phyloP scores from a whole-genome alignment of 169 alveolate species.

The Eimeria falciformis region DNA sequence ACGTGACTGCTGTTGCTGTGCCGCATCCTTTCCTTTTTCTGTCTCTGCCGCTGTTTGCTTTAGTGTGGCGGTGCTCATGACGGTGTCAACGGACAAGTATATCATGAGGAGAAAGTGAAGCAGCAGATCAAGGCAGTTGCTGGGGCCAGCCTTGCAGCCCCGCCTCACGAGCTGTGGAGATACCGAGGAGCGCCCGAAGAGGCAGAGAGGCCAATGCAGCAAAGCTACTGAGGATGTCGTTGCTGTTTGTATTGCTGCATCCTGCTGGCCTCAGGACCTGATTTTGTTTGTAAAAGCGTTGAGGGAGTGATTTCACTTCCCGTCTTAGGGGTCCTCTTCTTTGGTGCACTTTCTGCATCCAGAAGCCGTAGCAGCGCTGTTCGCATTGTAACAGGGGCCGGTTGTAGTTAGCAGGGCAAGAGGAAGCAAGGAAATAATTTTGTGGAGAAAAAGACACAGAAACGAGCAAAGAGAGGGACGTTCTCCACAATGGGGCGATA shows the following conservation, averaged over 20 bases:
- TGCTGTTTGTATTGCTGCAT: not conserved
- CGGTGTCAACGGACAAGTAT: not conserved
- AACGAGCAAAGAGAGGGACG: not conserved
- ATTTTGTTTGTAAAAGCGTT: not conserved
- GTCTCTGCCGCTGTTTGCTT: not conserved
- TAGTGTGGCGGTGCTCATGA: not conserved
- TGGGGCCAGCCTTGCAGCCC: constrained; percentile 15
- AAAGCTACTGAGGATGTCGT: not conserved
- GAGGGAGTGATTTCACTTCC: not conserved
- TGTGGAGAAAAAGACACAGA: not conserved
- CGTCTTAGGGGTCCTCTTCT: not conserved
- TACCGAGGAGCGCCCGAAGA: not conserved
- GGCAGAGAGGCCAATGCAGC: constrained; percentile 3
- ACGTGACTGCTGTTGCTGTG: constrained; percentile 13
- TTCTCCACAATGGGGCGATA: too few species aligned
- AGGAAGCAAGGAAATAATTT: too few species aligned
- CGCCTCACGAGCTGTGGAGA: not conserved
- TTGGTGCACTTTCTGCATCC: not conserved
- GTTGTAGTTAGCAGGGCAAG: too few species aligned
- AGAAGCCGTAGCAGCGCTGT: not conserved
- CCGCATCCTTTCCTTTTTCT: not conserved
- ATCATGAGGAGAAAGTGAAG: not conserved
- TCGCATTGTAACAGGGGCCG: not conserved
- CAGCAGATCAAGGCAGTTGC: constrained; percentile 25
- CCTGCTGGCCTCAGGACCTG: not conserved